Percentiles rank a stretch among this genome's conserved stretches.
Conservation (phyloP, 495 filamentous ascomycete genomes). For the Podospora sp. region DNA sequence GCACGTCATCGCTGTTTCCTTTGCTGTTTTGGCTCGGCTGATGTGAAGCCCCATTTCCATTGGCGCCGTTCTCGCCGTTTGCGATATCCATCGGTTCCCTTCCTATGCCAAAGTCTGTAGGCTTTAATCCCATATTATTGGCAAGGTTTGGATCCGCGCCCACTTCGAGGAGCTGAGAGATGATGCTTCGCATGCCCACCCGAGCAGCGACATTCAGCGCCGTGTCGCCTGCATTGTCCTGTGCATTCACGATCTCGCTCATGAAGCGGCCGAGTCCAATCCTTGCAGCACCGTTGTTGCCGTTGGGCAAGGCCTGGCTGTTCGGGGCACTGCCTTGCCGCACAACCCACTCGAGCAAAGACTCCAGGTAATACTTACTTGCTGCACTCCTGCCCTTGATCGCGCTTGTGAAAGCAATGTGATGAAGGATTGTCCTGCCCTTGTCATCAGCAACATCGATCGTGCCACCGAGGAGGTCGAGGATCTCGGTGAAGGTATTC, state of each 20-base stretch:
- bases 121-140: constrained; percentile 82
- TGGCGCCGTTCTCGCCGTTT: constrained; percentile 41
- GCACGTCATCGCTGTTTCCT: constrained; percentile 68
- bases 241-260: constrained; percentile 90
- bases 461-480: constrained; percentile 85
- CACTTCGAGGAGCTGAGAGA: constrained; percentile 90
- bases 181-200: constrained; percentile 86
- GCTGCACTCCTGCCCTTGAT: constrained; percentile 84
- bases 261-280: constrained; percentile 90
- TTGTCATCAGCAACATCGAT: constrained; percentile 87
- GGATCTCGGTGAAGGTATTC: constrained; percentile 74
- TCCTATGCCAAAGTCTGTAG: constrained; percentile 90
- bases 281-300: constrained; percentile 50
- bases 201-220: constrained; percentile 91
- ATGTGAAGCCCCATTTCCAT: constrained; percentile 32
- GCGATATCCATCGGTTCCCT: constrained; percentile 53
- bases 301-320: constrained; percentile 52
- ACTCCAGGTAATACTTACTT: constrained; percentile 91
- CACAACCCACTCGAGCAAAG: constrained; percentile 89
- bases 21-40: constrained; percentile 51
- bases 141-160: constrained; percentile 86
- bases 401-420: constrained; percentile 92
- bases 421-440: constrained; percentile 90
- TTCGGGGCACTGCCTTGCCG: constrained; percentile 70
- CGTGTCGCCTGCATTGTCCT: constrained; percentile 90